These are phyloP conservation scores for Russula ochroleuca DNA, from an alignment of 768 basidiomycete genomes.

Conservation along the genomic window DNA sequence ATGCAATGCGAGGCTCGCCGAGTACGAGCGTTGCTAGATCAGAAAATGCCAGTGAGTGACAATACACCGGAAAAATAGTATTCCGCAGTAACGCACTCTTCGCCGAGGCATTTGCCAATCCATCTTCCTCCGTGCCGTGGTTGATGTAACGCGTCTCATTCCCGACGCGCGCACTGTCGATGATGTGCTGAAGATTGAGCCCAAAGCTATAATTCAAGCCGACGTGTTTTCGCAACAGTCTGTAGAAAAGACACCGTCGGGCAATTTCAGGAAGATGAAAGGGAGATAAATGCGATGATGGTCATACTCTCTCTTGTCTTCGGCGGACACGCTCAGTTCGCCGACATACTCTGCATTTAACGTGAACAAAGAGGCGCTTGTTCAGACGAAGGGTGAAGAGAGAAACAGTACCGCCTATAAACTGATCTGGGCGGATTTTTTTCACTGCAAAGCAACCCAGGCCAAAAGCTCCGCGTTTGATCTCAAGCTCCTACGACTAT, in stretches of 20 bases:
- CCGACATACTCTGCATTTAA: constrained; percentile 56
- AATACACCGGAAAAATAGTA: not conserved
- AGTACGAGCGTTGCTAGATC: constrained; percentile 53
- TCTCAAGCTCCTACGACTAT: constrained; percentile 7
- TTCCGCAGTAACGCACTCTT: constrained; percentile 37
- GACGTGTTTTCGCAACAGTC: constrained; percentile 44
- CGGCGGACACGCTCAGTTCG: constrained; percentile 49
- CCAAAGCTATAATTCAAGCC: constrained; percentile 60
- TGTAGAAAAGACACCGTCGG: constrained; percentile 27
- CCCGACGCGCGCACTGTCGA: constrained; percentile 56
- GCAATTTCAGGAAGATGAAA: too few species aligned
- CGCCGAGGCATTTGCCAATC: constrained; percentile 44
- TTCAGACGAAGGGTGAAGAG: not conserved
- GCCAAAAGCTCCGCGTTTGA: constrained; percentile 38
- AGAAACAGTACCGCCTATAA: constrained; percentile 30
- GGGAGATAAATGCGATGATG: not conserved
- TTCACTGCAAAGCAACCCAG: constrained; percentile 45
- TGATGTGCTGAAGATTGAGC: constrained; percentile 42
- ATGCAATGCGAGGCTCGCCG: constrained; percentile 62
- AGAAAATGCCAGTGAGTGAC: not conserved
- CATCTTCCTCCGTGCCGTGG: constrained; percentile 37
- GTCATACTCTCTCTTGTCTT: constrained; percentile 49
- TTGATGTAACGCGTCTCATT: constrained; percentile 70
- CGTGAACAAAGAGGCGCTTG: not conserved
- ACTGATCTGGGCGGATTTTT: not conserved